Base-by-base conservation (phyloP, 768 basidiomycete genomes). In the Xerocomellus chrysenteron region DNA sequence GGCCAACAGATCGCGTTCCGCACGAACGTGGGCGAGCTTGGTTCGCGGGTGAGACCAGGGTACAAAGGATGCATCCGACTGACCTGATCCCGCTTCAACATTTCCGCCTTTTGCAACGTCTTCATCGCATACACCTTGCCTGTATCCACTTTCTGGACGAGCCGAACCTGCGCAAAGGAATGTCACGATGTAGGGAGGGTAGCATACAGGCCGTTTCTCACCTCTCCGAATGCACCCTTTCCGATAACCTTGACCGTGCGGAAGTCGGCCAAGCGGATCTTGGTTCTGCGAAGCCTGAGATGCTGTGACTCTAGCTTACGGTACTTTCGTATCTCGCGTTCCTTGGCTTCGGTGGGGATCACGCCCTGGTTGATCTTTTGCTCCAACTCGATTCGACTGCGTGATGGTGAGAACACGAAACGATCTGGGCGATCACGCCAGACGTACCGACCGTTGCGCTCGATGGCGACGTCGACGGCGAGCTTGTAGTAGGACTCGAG, bases 51-150 rank as follows among this genome's bases (percentile, higher is more conserved):
- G 53, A 57, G 60, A 47, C 57, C 39, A 37, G 26, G 43, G n/a
- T 5, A 37, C 21, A 35, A 36, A 36, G 36, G 40, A 26, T 26
- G 30, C 32, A 47, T 44, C 6, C 21, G 16, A 65, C 85, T 54
- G 53, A 93, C 96, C 83, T 98, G 96, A 72, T 99, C 96, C 65
- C 96, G 92, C 74, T 97, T 96, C 78, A 99, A 87, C 96, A 99
- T 99, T 74, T 99, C 96, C 40, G 89, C 88, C 77, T 99, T 99
- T 74, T 92, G 88, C 69, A 99, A 74, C 61, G 94, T 97, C 82
- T 99, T 99, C 96, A 99, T 98, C 36, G 96, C 96, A 71, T 98
- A 99, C 44, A 99, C 96, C 78, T 94, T 96, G 51, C 90, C 94
- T 2, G 96, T 98, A 69, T 98, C 96, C 52, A 88, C 83, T 75